Evolutionary conservation across 2,329 filamentous ascomycete genomes (phyloP).

Genomic region (Colletotrichum phormii): DNA sequence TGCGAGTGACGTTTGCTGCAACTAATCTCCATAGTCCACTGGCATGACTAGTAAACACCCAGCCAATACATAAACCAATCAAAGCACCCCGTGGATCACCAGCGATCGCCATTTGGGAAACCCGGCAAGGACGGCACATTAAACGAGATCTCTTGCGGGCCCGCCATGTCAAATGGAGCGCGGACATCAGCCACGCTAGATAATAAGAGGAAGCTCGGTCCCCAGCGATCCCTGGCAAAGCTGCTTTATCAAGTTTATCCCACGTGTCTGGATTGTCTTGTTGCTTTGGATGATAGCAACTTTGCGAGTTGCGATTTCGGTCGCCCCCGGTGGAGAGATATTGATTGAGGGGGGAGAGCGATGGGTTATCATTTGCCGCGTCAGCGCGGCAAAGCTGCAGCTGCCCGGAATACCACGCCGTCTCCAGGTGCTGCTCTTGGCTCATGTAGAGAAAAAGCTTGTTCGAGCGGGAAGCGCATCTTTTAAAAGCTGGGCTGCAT

Average conservation of each 20-base stretch:
- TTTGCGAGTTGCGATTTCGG: neutral
- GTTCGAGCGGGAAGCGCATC: neutral
- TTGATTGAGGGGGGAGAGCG: neutral
- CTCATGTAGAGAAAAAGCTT: slow-evolving; percentile 14
- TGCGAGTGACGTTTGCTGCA: no score
- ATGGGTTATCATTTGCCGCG: slow-evolving; percentile 8
- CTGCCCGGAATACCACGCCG: neutral
- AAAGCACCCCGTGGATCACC: neutral
- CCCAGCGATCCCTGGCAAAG: neutral
- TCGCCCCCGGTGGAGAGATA: neutral
- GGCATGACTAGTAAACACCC: neutral
- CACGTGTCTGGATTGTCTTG: slow-evolving; percentile 1
- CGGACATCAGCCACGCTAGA: slow-evolving; percentile 13
- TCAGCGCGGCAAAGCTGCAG: neutral
- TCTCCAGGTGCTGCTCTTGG: neutral
- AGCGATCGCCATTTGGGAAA: neutral
- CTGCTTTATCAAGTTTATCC: neutral
- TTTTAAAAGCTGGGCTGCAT: slow-evolving; percentile 25
- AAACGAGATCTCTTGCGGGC: slow-evolving; percentile 2
- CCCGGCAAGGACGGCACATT: slow-evolving; percentile 23
- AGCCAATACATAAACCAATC: neutral
- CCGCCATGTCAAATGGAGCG: neutral
- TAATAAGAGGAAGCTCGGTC: slow-evolving; percentile 11
- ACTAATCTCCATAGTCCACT: neutral
- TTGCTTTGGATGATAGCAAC: slow-evolving; percentile 5